phyloP scores from a whole-genome alignment of 169 alveolate species.

The Cryptosporidium xiaoi region DNA sequence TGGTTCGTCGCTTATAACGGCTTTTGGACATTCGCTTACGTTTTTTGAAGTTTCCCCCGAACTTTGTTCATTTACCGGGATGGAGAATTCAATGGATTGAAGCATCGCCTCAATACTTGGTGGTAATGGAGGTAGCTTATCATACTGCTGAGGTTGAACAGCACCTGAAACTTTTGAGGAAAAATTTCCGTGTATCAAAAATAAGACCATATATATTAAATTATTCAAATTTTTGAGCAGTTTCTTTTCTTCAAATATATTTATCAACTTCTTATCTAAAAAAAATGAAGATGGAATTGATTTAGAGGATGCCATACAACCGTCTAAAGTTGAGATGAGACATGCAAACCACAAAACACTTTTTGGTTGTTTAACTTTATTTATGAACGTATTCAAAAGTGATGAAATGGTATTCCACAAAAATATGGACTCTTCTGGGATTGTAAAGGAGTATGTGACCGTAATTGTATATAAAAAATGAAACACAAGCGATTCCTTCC shows the following conservation, averaged over 20 bases:
- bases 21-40: slow-evolving; percentile 15
- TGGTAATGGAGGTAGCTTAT: slow-evolving; percentile 59
- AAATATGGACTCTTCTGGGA: slow-evolving; percentile 15
- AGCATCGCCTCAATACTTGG: slow-evolving; percentile 70
- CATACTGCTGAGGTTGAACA: slow-evolving; percentile 24
- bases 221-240: slow-evolving; percentile 22
- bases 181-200: slow-evolving; percentile 28
- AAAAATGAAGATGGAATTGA: slow-evolving; percentile 20
- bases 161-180: slow-evolving; percentile 43
- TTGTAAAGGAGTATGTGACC: slow-evolving; percentile 7
- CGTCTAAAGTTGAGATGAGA: slow-evolving; percentile 50
- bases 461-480: slow-evolving; percentile 45
- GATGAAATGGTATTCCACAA: slow-evolving; percentile 44
- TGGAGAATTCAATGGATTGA: slow-evolving; percentile 46
- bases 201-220: slow-evolving; percentile 40
- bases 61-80: background rate
- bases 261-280: slow-evolving; percentile 11
- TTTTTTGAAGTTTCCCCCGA: background rate
- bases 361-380: slow-evolving; percentile 61
- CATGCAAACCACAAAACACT: slow-evolving; percentile 71
- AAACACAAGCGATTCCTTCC: slow-evolving; percentile 57
- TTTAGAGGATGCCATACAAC: slow-evolving; percentile 45
- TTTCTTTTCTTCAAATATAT: slow-evolving; percentile 50
- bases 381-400: slow-evolving; percentile 22
- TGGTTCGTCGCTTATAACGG: slow-evolving; percentile 65